A percentile compares a stretch with the other conserved stretches of the same genome.
Conservation (phyloP, 2,329 filamentous ascomycete genomes). For the Achaetomium macrosporum region DNA sequence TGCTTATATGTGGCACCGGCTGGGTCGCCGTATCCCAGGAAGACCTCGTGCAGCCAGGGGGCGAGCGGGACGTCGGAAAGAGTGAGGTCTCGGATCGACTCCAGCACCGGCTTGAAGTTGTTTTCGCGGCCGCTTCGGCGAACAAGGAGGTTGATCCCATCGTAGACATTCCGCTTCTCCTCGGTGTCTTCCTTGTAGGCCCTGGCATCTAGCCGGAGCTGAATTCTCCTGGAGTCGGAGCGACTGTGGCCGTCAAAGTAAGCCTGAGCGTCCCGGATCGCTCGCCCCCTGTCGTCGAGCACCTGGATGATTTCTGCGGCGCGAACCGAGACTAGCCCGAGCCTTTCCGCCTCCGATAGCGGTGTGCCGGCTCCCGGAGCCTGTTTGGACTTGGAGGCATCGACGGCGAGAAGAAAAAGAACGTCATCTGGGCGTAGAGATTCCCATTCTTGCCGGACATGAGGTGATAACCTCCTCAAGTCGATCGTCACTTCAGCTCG, state of each 20-base stretch:
- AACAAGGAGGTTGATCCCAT: constrained; percentile 77
- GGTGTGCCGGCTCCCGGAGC: constrained; percentile 47
- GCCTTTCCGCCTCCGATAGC: constrained; percentile 49
- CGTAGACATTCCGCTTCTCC: constrained; percentile 75
- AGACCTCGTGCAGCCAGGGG: constrained; percentile 92
- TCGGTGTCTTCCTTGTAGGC: constrained; percentile 75
- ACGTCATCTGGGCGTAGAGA: constrained; percentile 79
- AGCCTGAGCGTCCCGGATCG: constrained; percentile 57
- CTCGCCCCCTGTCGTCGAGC: constrained; percentile 75
- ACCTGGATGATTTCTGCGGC: constrained; percentile 82
- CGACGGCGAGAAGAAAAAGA: constrained; percentile 76
- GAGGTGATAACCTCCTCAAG: constrained; percentile 69
- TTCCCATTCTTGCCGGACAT: constrained; percentile 83
- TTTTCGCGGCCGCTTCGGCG: constrained; percentile 84
- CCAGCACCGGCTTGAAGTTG: constrained; percentile 90
- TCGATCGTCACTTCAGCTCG: constrained; percentile 82
- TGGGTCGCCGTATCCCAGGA: constrained; percentile 94
- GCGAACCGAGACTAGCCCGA: constrained; percentile 66
- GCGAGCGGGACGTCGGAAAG: constrained; percentile 81
- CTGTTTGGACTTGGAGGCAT: constrained; percentile 50
- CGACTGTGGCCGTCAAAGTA: constrained; percentile 59
- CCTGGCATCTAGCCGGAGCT: constrained; percentile 73
- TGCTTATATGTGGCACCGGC: constrained; percentile 80
- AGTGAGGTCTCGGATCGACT: constrained; percentile 82
- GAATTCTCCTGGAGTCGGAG: constrained; percentile 60